Percentiles rank a stretch among this genome's conserved stretches.
Conservation (phyloP, 371 early-diverging fungal genomes). For the Rhizomucor pusillus region DNA sequence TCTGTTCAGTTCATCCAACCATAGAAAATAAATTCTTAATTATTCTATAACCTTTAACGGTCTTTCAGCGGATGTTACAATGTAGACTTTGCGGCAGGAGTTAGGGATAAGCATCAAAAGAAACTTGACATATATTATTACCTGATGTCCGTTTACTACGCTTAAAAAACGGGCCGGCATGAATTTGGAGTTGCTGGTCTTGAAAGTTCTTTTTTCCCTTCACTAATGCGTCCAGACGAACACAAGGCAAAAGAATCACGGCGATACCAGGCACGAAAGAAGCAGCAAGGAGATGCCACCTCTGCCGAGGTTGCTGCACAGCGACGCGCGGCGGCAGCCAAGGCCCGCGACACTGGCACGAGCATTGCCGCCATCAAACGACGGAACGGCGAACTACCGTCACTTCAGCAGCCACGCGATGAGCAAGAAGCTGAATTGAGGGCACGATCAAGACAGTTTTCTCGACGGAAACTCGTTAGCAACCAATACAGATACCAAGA, state of each 20-base stretch:
- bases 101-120: too few species aligned
- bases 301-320: conserved; percentile 38
- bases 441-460: conserved; percentile 14
- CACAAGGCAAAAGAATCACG: conserved; percentile 47
- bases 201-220: not conserved
- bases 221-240: conserved; percentile 47
- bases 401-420: conserved; percentile 9
- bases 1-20: too few species aligned
- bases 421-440: conserved; percentile 7
- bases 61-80: too few species aligned
- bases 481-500: conserved; percentile 42
- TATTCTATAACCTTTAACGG: too few species aligned
- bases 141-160: too few species aligned
- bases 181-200: too few species aligned
- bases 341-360: conserved; percentile 30
- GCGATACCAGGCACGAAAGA: conserved; percentile 39
- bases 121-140: too few species aligned
- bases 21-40: too few species aligned
- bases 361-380: conserved; percentile 39
- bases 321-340: conserved; percentile 24
- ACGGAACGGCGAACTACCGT: conserved; percentile 37
- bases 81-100: too few species aligned
- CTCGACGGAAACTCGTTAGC: conserved; percentile 28
- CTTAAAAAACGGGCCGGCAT: too few species aligned
- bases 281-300: conserved; percentile 35